Base-by-base conservation (phyloP, 176 grass and related monocot species). In the Musa acuminata region DNA sequence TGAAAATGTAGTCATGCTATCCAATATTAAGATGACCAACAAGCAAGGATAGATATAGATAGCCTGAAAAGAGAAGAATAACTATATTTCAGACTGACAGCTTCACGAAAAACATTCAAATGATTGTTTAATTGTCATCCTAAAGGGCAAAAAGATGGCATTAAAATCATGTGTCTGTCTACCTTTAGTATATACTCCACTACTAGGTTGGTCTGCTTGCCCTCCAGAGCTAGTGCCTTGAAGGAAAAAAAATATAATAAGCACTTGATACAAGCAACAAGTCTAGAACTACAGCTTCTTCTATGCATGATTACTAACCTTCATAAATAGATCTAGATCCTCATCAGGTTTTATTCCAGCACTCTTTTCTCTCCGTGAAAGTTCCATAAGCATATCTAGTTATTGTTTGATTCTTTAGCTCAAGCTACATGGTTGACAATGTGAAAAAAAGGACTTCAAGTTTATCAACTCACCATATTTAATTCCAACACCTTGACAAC, bases 161-260 rank as follows among this genome's bases (percentile, higher is more conserved):
- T 16, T 25, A 1, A 52, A 25, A 66, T 26, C 21, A 23, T 52
- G 19, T 25, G 13, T 11, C 16, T 60, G 5, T 55, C 79, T 89
- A 99, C 95, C 95, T 99, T 99, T 78, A 99, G 93, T 91, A 99
- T 91, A 79, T 94, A 99, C 73, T 99, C 90, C 69, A 87, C 88
- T 54, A 99, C 88, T 0, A 99, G 84, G 79, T 85, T 99, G 65
- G 90, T 89, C 79, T 99, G 86, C 81, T 87, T 94, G 24, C 90
- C 95, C 63, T 99, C 86, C n/a, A 99, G 75, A 76, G 95, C 88
- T 73, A 99, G 90, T 67, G 88, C 95, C 90, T 99, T 82, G 77
- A 81, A 86, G 72, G 6, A 89, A 55, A 75, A 76, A 64, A 63
- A 70, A 64, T 82, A 73, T 22, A 75, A 27, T 66, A 68, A 62